These are phyloP conservation scores for Funneliformis geosporum DNA, from an alignment of 192 early-diverging fungal genomes.

Conservation along the genomic window DNA sequence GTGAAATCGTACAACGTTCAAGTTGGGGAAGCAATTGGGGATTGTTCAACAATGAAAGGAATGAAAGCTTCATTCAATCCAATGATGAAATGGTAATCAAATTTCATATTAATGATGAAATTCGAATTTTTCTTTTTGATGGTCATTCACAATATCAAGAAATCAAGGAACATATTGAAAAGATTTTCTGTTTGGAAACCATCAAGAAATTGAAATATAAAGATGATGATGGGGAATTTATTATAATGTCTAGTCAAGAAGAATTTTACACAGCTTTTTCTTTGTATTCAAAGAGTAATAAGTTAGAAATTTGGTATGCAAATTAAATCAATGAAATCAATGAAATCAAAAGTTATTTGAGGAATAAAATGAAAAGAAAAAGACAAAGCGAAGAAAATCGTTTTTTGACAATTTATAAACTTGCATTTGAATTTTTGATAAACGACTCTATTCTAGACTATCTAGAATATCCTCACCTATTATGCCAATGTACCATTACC, in stretches of 20 bases:
- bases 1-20: not conserved
- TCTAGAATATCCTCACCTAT: no score
- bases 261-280: not conserved
- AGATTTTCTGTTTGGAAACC: not conserved
- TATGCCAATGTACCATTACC: no score
- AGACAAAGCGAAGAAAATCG: no score
- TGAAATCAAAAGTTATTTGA: no score
- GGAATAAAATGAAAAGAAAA: no score
- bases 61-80: no score
- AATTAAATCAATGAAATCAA: no score
- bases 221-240: not conserved
- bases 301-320: not conserved
- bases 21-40: not conserved
- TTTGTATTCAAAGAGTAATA: not conserved
- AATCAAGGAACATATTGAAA: not conserved
- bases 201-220: slow-evolving; percentile 7
- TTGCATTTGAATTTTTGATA: no score
- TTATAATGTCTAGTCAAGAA: not conserved
- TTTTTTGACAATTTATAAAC: no score
- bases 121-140: slow-evolving; percentile 5
- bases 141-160: not conserved
- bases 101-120: not conserved
- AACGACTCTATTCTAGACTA: no score
- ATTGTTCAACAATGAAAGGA: not conserved
- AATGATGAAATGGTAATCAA: not conserved